Evolutionary conservation across 225 moss, liverwort and hornwort species (phyloP).

Genomic region (Antitrichia curtipendula): DNA sequence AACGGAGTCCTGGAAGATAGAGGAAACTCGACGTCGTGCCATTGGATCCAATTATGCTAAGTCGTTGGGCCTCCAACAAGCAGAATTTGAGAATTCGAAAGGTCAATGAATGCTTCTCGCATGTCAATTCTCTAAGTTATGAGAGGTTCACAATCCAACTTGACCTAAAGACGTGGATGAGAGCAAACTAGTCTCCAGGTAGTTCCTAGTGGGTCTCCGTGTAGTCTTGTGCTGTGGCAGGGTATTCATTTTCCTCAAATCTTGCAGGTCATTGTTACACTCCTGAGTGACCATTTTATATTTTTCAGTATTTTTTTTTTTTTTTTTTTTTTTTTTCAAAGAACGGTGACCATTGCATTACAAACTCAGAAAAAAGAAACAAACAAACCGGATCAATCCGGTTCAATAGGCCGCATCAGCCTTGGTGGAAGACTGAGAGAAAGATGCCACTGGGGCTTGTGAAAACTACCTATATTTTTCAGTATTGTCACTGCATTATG

Average conservation of each 20-base stretch:
- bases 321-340: too few species aligned
- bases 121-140: neutral
- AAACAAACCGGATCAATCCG: too few species aligned
- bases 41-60: slow-evolving; percentile 28
- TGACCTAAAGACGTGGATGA: neutral
- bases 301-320: neutral
- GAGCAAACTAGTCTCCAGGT: neutral
- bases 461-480: neutral
- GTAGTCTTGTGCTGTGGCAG: neutral
- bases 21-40: slow-evolving; percentile 25
- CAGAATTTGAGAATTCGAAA: slow-evolving; percentile 9
- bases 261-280: neutral
- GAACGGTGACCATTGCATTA: too few species aligned
- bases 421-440: too few species aligned
- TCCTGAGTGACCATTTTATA: neutral
- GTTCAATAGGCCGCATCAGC: too few species aligned
- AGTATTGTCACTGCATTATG: too few species aligned
- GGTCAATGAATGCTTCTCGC: neutral
- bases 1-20: slow-evolving; percentile 15
- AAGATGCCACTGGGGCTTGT: too few species aligned
- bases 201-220: neutral
- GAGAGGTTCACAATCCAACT: neutral
- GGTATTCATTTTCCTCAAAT: neutral
- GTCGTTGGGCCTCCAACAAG: slow-evolving; percentile 19
- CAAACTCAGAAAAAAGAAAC: too few species aligned